phyloP scores from a whole-genome alignment of 2,329 filamentous ascomycete species.

The Epichloe coenophiala region DNA sequence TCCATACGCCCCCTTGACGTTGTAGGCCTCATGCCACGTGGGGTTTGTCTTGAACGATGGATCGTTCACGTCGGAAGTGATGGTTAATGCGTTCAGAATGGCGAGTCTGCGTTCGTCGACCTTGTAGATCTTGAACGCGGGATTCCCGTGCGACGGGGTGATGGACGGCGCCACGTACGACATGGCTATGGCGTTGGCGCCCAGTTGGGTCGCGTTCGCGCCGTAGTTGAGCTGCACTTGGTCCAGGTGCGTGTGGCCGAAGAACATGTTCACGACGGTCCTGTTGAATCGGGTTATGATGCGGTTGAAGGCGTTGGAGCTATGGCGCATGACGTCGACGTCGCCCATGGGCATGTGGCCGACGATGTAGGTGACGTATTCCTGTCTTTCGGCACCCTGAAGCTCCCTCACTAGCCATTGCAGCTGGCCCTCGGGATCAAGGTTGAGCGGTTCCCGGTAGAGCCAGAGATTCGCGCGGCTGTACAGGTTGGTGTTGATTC shows the following conservation, averaged over 20 bases:
- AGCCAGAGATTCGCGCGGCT: constrained; percentile 42
- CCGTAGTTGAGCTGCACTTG: constrained; percentile 41
- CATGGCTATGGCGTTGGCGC: constrained; percentile 30
- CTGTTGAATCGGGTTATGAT: constrained; percentile 37
- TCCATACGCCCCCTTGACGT: not conserved
- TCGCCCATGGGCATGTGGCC: constrained; percentile 41
- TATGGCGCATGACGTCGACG: constrained; percentile 36
- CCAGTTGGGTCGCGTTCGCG: constrained; percentile 27
- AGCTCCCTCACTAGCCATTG: constrained; percentile 15
- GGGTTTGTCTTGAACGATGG: not conserved
- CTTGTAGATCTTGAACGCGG: constrained; percentile 43
- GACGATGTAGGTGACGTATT: constrained; percentile 40
- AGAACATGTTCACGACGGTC: constrained; percentile 43
- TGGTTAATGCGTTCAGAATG: not conserved
- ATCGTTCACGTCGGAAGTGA: not conserved
- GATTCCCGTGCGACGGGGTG: constrained; percentile 39
- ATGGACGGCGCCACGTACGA: constrained; percentile 40
- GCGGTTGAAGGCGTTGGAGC: constrained; percentile 36
- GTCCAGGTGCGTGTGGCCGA: constrained; percentile 42
- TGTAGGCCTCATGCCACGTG: not conserved
- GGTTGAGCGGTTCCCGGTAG: constrained; percentile 11
- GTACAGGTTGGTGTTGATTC: constrained; percentile 43
- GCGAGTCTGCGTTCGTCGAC: constrained; percentile 42
- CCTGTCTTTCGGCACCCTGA: constrained; percentile 33
- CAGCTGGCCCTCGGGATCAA: not conserved